These are phyloP conservation scores for Orobanche coerulescens DNA, from an alignment of 257 asterid genomes.

Conservation along the genomic window DNA sequence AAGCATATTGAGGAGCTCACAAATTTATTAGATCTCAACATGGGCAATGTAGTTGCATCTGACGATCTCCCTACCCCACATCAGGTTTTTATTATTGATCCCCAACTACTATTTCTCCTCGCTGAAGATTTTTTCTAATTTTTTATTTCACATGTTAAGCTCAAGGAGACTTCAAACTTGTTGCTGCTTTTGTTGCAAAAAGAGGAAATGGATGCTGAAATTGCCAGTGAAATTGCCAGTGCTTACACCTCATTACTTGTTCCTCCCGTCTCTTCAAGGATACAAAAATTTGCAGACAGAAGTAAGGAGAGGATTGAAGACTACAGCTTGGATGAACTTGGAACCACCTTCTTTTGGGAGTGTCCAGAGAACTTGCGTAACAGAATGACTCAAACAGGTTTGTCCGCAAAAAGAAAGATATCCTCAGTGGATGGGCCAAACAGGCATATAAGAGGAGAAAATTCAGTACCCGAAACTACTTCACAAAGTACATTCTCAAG, in stretches of 20 bases:
- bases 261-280: slow-evolving; percentile 44
- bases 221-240: slow-evolving; percentile 28
- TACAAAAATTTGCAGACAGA: slow-evolving; percentile 40
- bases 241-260: slow-evolving; percentile 28
- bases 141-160: slow-evolving; percentile 35
- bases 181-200: slow-evolving; percentile 48
- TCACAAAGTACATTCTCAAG: slow-evolving; percentile 59
- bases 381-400: slow-evolving; percentile 57
- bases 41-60: slow-evolving; percentile 27
- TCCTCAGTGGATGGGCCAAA: slow-evolving; percentile 62
- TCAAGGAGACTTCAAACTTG: slow-evolving; percentile 41
- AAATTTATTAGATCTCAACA: slow-evolving; percentile 37
- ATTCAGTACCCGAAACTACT: slow-evolving; percentile 40
- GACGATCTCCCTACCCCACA: slow-evolving; percentile 23
- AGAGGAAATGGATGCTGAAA: slow-evolving; percentile 40
- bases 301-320: slow-evolving; percentile 49
- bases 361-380: slow-evolving; percentile 88
- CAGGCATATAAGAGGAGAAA: slow-evolving; percentile 69
- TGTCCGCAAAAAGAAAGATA: slow-evolving; percentile 56
- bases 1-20: slow-evolving; percentile 53
- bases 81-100: slow-evolving; percentile 29
- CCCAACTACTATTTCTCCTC: not conserved
- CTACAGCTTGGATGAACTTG: slow-evolving; percentile 42
- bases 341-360: slow-evolving; percentile 72
- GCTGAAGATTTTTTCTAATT: slow-evolving; percentile 5